phyloP scores from a whole-genome alignment of 352 stramenopile genomes.

The Aphanomyces stellatus region DNA sequence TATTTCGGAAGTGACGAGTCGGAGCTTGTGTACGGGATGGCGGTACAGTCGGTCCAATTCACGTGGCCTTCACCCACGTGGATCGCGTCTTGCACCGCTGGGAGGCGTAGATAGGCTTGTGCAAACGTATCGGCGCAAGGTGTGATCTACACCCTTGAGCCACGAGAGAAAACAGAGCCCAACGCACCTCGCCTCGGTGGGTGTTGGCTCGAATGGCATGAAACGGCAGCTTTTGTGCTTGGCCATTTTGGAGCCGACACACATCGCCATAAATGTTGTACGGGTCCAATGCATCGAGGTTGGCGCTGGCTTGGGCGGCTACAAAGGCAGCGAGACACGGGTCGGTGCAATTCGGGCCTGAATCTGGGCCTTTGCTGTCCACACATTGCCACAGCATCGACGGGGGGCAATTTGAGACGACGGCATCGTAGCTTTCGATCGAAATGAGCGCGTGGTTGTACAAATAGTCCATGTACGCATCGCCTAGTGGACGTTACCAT shows the following conservation, averaged over 20 bases:
- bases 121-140: background rate
- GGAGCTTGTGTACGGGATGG: constrained; percentile 31
- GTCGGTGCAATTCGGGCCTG: background rate
- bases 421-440: constrained; percentile 24
- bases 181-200: background rate
- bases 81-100: constrained; percentile 42
- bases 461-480: constrained; percentile 4
- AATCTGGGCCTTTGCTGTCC: too few relatives aligned
- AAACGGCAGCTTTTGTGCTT: background rate
- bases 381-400: constrained; percentile 27
- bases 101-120: constrained; percentile 39
- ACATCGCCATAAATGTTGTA: constrained; percentile 12
- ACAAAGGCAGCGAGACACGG: background rate
- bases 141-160: constrained; percentile 21
- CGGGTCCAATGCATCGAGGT: background rate
- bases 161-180: too few relatives aligned
- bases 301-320: constrained; percentile 21
- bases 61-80: constrained; percentile 38
- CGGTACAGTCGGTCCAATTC: constrained; percentile 45
- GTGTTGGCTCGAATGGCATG: background rate
- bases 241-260: background rate
- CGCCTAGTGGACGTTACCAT: background rate
- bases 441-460: constrained; percentile 27
- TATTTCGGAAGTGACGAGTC: constrained; percentile 53
- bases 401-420: constrained; percentile 19